Evolutionary conservation across 1,284 basidiomycete species (phyloP).

Genomic region (Apiotrichum gamsii): DNA sequence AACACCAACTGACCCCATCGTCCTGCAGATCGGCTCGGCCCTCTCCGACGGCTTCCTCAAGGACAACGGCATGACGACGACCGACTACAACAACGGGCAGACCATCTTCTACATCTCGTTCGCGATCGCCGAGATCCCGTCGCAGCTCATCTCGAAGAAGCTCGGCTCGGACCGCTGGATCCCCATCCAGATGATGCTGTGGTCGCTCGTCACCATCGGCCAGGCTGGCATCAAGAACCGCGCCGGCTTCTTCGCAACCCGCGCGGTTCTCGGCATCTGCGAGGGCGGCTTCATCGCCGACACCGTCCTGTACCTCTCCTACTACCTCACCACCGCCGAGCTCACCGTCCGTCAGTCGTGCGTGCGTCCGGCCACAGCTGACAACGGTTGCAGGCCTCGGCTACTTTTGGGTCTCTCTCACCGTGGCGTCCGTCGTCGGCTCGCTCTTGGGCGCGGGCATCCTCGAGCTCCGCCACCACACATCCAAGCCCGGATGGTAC

Average conservation of each 20-base stretch:
- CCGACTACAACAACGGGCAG: constrained; percentile 43
- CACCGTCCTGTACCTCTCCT: constrained; percentile 45
- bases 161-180: constrained; percentile 46
- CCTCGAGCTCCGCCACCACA: constrained; percentile 34
- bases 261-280: constrained; percentile 34
- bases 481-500: constrained; percentile 36
- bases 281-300: constrained; percentile 48
- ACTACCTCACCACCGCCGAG: constrained; percentile 43
- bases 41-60: constrained; percentile 45
- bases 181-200: constrained; percentile 43
- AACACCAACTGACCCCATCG: too few relatives aligned
- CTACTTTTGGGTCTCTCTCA: constrained; percentile 43
- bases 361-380: too few relatives aligned
- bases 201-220: constrained; percentile 36
- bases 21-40: constrained; percentile 24
- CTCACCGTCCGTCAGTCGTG: constrained; percentile 21
- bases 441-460: constrained; percentile 40
- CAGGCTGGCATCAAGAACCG: constrained; percentile 30
- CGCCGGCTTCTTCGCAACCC: constrained; percentile 35
- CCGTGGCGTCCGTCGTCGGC: constrained; percentile 29
- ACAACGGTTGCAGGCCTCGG: constrained; percentile 42
- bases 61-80: constrained; percentile 42
- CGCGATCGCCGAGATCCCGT: constrained; percentile 42
- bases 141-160: constrained; percentile 40
- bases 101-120: constrained; percentile 38